Conservation (phyloP, 1,284 basidiomycete species). For the Lentinus polychrous region DNA sequence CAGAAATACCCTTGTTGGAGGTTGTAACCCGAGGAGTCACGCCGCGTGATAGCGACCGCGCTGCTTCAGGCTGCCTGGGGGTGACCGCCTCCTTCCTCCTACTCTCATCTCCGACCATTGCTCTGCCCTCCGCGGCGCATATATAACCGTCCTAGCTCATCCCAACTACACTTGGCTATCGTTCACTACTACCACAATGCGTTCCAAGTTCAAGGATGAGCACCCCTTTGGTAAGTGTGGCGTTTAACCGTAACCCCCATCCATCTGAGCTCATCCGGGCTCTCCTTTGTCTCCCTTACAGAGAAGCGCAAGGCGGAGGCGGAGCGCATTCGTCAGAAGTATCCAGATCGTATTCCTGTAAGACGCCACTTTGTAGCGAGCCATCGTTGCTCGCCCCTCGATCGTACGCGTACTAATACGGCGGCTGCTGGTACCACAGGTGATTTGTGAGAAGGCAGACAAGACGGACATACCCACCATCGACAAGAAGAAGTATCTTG, state of each 20-base stretch:
- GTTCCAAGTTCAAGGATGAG: conserved; percentile 99
- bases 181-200: conserved; percentile 45
- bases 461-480: conserved; percentile 98
- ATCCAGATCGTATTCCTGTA: conserved; percentile 96
- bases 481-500: conserved; percentile 99
- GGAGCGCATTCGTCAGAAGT: conserved; percentile 97
- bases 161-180: conserved; percentile 6
- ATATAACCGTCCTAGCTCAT: conserved; percentile 8
- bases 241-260: conserved; percentile 11
- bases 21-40: conserved; percentile 30
- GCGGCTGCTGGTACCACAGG: conserved; percentile 40
- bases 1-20: conserved; percentile 4
- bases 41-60: conserved; percentile 19
- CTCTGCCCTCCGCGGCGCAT: conserved; percentile 1
- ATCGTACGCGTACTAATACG: not conserved
- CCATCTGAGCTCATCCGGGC: conserved; percentile 21
- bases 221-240: conserved; percentile 86
- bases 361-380: not conserved
- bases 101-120: conserved; percentile 17
- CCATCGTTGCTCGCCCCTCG: conserved; percentile 4
- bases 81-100: conserved; percentile 19
- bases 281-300: conserved; percentile 28
- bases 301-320: conserved; percentile 99
- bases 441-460: conserved; percentile 99
- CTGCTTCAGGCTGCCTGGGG: conserved; percentile 22